Base-by-base conservation (phyloP, 2,329 filamentous ascomycete genomes). In the Colletotrichum tamarilloi region DNA sequence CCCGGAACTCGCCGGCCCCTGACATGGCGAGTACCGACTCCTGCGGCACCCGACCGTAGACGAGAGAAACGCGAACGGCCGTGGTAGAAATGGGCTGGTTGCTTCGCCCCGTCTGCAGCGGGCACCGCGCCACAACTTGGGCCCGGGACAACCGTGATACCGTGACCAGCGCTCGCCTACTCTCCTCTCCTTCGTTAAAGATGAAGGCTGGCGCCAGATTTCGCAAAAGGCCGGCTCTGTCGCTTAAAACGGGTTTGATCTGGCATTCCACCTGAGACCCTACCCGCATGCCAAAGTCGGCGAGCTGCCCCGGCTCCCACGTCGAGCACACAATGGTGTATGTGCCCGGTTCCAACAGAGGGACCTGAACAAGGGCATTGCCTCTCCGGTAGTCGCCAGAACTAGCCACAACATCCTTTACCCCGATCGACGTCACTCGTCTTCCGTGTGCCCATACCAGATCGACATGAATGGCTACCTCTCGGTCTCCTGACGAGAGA, bases 251-350 rank as follows among this genome's bases (percentile, higher is more conserved):
- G 19, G 89, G 88, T 8, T 84, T 84, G 5, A 97, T 80, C 1
- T 81, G 78, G 49, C 92, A 88, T 0, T 88, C 85, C 2, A 84
- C 80, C 67, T 88, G 90, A 42, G 93, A 92, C 59, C 92, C 91
- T n/a, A 98, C 87, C 69, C 91, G 90, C 9, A 99, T 86, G 0
- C 88, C 90, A 79, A 97, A 98, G 62, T 88, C 87, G 4, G 93
- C 94, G 1, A 90, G 85, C 79, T 97, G 94, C 9, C 92, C 93
- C 0, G 92, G 88, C 75, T 97, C 95, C 80, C 97, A 98, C 0
- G 96, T 97, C 2, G 95, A 98, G 80, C 93, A 96, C 7, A 98
- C 93, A 68, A 98, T 88, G 0, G 94, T 98, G 81, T 98, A 99
- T 0, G 87, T 87, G 0, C 96, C 96, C 1, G 90, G 84, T 52